A percentile compares a stretch with the other conserved stretches of the same genome.
Conservation (phyloP, 495 filamentous ascomycete genomes). For the Aspergillus wentii region DNA sequence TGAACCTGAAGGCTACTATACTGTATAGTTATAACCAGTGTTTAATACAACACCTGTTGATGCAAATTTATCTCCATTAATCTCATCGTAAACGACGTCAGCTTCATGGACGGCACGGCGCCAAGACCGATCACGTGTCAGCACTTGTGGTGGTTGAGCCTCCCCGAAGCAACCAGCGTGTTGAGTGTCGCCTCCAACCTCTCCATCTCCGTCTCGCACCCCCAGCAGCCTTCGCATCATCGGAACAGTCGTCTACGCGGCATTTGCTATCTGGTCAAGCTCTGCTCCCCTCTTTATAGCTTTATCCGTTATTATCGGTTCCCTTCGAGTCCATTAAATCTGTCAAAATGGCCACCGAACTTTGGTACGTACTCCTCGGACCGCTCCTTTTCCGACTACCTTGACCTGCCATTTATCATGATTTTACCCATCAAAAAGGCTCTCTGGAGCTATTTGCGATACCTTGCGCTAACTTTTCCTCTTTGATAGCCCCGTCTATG, state of each 20-base stretch:
- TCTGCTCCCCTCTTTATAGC: conserved; percentile 3
- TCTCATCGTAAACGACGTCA: no score
- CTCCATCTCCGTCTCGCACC: conserved; percentile 28
- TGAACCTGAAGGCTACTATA: background rate
- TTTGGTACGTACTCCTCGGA: conserved; percentile 52
- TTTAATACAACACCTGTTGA: no score
- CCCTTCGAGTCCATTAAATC: conserved; percentile 9
- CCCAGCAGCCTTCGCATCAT: conserved; percentile 28
- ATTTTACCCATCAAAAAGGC: no score
- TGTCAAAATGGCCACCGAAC: conserved; percentile 57
- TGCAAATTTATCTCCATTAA: no score
- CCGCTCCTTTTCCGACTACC: conserved; percentile 25
- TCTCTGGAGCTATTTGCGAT: no score
- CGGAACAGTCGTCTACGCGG: conserved; percentile 22
- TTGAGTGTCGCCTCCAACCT: conserved; percentile 38
- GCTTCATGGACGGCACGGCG: conserved; percentile 12
- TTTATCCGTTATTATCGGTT: conserved; percentile 6
- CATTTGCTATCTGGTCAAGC: conserved; percentile 11
- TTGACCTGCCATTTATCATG: conserved; percentile 2
- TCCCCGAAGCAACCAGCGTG: conserved; percentile 34
- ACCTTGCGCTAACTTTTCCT: conserved; percentile 5
- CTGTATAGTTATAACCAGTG: no score
- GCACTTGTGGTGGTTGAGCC: conserved; percentile 15
- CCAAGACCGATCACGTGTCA: conserved; percentile 28
- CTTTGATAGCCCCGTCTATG: conserved; percentile 83